Evolutionary conservation across 192 early-diverging fungal species (phyloP), one percentile per base, ranked within the genome.

Genomic region (Backusella luteola): DNA sequence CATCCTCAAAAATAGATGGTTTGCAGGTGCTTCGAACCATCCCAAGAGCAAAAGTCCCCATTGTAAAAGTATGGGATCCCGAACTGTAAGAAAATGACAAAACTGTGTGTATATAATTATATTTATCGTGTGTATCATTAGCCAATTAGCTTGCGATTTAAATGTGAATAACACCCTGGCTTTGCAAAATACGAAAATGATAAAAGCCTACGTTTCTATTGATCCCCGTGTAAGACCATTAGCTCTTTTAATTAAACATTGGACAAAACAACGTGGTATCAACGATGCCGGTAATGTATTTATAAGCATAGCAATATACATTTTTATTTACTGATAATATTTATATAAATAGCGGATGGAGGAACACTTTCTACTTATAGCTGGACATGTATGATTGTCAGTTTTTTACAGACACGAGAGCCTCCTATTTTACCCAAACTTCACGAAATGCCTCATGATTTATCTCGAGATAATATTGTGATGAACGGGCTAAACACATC

Each of bases 101-200:
- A 34, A 34, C 35, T 21, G 21, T 66, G 4, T 26, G 2, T 63
- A 3, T 63, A 23, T 66, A 11, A 36, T 38, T 56, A 8, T 72
- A 7, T 19, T 73, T 41, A 41, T 69, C 34, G 34, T 59, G 11
- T 59, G 3, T 39, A 29, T 56, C 19, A 15, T 21, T 80, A 94
- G 92, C 46, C 69, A 88, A 26, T 69, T 96, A 14, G 89, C 94
- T 1, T 96, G 95, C 71, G 97, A 99, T 79, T 92, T 96, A 77
- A 97, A 97, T 84, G 91, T 99, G 69, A 98, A 98, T 84, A 98
- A 96, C 82, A 90, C 93, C 3, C 76, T 96, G 56, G 96, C 96
- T 17, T 81, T 99, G 46, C 87, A 93, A 80, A 99, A 99, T 83
- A 96, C 97, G n/a, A 83, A 85, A 39, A 90, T 98, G 88, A 92